These are phyloP conservation scores for Perilla frutescens DNA, from an alignment of 257 asterid species.

Conservation along the genomic window DNA sequence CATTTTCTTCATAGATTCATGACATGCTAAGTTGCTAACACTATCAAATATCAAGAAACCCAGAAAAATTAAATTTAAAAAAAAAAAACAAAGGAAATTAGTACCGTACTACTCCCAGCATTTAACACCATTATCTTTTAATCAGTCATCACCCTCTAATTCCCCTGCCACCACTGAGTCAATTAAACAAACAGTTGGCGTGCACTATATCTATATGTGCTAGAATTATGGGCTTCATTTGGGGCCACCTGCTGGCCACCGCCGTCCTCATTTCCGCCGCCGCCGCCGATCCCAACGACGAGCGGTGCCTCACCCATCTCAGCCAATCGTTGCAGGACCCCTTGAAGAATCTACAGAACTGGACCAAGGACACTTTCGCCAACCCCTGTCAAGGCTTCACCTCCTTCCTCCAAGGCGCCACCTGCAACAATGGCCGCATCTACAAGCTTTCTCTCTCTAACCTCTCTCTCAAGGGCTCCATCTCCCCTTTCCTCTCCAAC, in stretches of 20 bases:
- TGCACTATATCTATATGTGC: conserved; percentile 24
- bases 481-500: conserved; percentile 87
- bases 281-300: conserved; percentile 88
- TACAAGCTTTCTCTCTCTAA: conserved; percentile 78
- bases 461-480: conserved; percentile 70
- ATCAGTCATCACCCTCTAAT: conserved; percentile 27
- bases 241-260: conserved; percentile 37
- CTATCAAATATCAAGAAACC: neutral
- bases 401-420: conserved; percentile 82
- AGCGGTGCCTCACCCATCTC: conserved; percentile 68
- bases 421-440: conserved; percentile 95
- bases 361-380: conserved; percentile 68
- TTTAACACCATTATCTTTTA: conserved; percentile 22
- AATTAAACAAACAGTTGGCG: conserved; percentile 37
- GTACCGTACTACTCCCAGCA: neutral
- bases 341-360: conserved; percentile 62
- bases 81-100: neutral
- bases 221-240: conserved; percentile 45
- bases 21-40: conserved; percentile 38
- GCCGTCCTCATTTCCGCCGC: conserved; percentile 45
- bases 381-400: conserved; percentile 80
- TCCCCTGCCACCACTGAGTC: conserved; percentile 14
- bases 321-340: conserved; percentile 75
- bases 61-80: neutral
- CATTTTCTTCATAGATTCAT: conserved; percentile 29